Percentiles rank a stretch among this genome's conserved stretches.
phyloP scores from a whole-genome alignment of 352 stramenopile species.

The Pythium myriotylum region DNA sequence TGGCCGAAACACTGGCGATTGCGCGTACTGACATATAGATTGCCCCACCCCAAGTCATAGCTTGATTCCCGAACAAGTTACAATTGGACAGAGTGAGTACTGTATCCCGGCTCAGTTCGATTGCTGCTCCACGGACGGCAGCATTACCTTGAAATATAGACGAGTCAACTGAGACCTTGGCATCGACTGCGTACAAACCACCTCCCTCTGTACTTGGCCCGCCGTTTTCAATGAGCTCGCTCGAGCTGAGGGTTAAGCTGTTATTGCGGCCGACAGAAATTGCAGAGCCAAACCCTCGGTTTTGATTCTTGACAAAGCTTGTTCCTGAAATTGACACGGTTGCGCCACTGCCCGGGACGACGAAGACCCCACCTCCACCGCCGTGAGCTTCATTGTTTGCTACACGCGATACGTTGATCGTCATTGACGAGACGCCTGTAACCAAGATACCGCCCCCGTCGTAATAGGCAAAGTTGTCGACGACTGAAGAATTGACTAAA shows the following conservation, averaged over 20 bases:
- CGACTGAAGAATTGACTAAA: conserved; percentile 28
- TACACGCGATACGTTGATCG: conserved; percentile 27
- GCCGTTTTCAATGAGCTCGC: conserved; percentile 40
- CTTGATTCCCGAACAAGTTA: conserved; percentile 40
- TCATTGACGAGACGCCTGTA: conserved; percentile 31
- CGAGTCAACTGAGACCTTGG: conserved; percentile 31
- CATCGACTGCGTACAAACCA: conserved; percentile 48
- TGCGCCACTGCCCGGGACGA: conserved; percentile 40
- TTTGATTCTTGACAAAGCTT: conserved; percentile 45
- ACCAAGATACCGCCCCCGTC: conserved; percentile 63
- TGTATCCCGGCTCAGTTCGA: conserved; percentile 47
- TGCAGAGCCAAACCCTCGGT: conserved; percentile 49
- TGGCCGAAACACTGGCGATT: conserved; percentile 34
- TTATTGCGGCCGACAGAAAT: conserved; percentile 66
- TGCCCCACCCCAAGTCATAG: conserved; percentile 36
- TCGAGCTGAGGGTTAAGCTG: conserved; percentile 25
- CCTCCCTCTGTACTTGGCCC: conserved; percentile 43
- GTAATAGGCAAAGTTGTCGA: conserved; percentile 59
- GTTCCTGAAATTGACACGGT: conserved; percentile 29
- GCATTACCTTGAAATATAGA: conserved; percentile 35
- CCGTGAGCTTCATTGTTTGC: conserved; percentile 45
- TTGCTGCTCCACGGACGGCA: conserved; percentile 43
- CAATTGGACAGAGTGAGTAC: conserved; percentile 31
- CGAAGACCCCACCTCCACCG: conserved; percentile 45
- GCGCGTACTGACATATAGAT: conserved; percentile 52